Conservation (phyloP, 2,329 filamentous ascomycete species). For the Colletotrichum musae region DNA sequence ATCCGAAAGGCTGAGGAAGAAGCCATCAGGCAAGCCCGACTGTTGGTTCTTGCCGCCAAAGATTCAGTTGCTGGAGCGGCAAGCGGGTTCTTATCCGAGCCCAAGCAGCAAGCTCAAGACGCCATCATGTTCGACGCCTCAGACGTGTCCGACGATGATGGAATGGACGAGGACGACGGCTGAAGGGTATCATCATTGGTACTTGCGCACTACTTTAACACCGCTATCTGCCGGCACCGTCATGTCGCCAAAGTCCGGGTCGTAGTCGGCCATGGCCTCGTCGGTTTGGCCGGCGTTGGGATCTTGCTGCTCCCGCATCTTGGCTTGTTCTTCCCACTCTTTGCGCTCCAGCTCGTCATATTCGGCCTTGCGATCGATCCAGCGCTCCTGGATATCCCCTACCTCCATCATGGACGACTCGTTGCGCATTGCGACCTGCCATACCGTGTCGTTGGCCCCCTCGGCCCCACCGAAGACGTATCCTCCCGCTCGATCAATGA, state of each 20-base stretch:
- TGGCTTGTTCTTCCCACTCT: slow-evolving; percentile 82
- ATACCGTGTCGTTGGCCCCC: slow-evolving; percentile 95
- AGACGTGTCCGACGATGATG: slow-evolving; percentile 60
- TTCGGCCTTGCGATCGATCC: slow-evolving; percentile 91
- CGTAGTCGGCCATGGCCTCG: slow-evolving; percentile 55
- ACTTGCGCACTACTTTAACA: slow-evolving; percentile 80
- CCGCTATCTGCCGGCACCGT: slow-evolving; percentile 71
- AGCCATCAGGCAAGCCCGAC: slow-evolving; percentile 82
- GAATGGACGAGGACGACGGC: slow-evolving; percentile 61
- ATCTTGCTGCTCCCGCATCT: slow-evolving; percentile 54
- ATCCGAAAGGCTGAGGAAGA: slow-evolving; percentile 94
- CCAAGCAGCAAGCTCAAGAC: slow-evolving; percentile 79
- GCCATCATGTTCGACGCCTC: slow-evolving; percentile 57
- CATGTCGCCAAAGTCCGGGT: slow-evolving; percentile 67
- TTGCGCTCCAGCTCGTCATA: slow-evolving; percentile 85
- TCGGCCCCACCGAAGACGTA: slow-evolving; percentile 94
- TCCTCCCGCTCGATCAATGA: slow-evolving; percentile 92
- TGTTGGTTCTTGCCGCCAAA: slow-evolving; percentile 77
- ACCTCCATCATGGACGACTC: slow-evolving; percentile 83
- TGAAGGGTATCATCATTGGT: slow-evolving; percentile 68
- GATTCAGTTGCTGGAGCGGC: slow-evolving; percentile 44
- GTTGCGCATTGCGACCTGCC: slow-evolving; percentile 93
- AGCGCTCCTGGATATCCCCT: slow-evolving; percentile 93
- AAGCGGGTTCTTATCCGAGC: slow-evolving; percentile 16
- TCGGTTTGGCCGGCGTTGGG: slow-evolving; percentile 10